Evolutionary conservation across 768 basidiomycete species (phyloP), one percentile per base, ranked within the genome.

Genomic region (Suillus cothurnatus): DNA sequence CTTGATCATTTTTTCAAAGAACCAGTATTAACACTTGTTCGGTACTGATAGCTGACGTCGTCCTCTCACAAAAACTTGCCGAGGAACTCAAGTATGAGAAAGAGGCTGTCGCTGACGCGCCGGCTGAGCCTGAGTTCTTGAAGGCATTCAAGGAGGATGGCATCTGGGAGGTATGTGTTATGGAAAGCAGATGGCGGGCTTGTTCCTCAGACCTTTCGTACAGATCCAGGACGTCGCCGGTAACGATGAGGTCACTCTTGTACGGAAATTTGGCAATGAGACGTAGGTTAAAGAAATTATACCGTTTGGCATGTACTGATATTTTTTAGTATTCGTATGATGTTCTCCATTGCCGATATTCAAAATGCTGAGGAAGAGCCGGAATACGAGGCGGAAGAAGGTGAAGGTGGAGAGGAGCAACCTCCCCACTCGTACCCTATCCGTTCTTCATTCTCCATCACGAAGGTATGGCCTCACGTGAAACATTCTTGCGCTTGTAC

Each of bases 311-410:
- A 19, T 61, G 64, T 31, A 56, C 36, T 59, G 14, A 26, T 14
- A n/a, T 26, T 49, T 26, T 26, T 50, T 71, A 96, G 94, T 69
- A 86, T 99, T 76, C 92, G 91, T 38, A 76, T 96, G 73, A 89
- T 94, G 77, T 97, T 99, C 85, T 94, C 94, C 66, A 93, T 97
- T 69, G 90, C 92, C 47, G 96, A 98, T 77, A 82, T 97, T 61
- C 87, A 93, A 70, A 76, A 74, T 9, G 71, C 72, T 62, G 80
- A 80, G n/a, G 80, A 80, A 55, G 73, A 77, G 28, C 71, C 78
- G 41, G 75, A 71, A 47, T 78, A 77, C 56, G 80, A 80, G 4
- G 76, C 80, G 41, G 76, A 81, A 15, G 81, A 81, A 32, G 80
- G 81, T 43, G 74, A 73, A 21, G 68, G 75, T 11, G 72, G 71